A percentile compares a stretch with the other conserved stretches of the same genome.
These are phyloP conservation scores for Neoboletus brunneissimus DNA, from an alignment of 768 basidiomycete species.

Conservation along the genomic window DNA sequence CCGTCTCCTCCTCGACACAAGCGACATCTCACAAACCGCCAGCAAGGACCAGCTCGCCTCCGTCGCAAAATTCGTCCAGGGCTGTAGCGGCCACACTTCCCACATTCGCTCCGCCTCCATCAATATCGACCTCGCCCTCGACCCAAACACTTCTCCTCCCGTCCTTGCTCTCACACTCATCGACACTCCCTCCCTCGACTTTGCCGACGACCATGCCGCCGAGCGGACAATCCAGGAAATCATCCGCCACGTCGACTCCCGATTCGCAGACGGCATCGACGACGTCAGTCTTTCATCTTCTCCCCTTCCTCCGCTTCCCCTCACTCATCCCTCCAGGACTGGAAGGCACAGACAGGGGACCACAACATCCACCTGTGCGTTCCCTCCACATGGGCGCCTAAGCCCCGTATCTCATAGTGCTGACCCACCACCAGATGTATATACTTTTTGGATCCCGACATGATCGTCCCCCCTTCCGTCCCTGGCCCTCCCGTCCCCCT, in stretches of 20 bases:
- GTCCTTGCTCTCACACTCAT: conserved; percentile 66
- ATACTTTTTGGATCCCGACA: conserved; percentile 84
- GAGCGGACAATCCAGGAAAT: conserved; percentile 68
- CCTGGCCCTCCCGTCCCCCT: conserved; percentile 65
- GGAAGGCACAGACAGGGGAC: conserved; percentile 66
- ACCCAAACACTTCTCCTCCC: conserved; percentile 43
- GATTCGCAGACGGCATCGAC: conserved; percentile 71
- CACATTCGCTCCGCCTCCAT: conserved; percentile 68
- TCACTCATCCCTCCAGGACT: conserved; percentile 48
- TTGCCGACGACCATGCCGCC: conserved; percentile 58
- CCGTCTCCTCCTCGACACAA: conserved; percentile 80
- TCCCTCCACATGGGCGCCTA: conserved; percentile 32
- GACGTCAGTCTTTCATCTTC: conserved; percentile 55
- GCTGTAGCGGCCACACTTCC: conserved; percentile 67
- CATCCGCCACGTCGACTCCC: conserved; percentile 65
- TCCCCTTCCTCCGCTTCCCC: conserved; percentile 20
- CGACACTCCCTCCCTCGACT: conserved; percentile 82
- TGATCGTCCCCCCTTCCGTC: conserved; percentile 69
- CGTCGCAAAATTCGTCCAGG: conserved; percentile 81
- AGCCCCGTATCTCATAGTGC: conserved; percentile 12
- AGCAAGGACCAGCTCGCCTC: conserved; percentile 74
- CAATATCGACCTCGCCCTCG: conserved; percentile 63
- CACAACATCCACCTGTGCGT: conserved; percentile 80
- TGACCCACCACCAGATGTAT: conserved; percentile 56
- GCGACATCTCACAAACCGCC: conserved; percentile 57